These are phyloP conservation scores for Aspergillus olivimuriae DNA, from an alignment of 495 filamentous ascomycete genomes.

Conservation along the genomic window DNA sequence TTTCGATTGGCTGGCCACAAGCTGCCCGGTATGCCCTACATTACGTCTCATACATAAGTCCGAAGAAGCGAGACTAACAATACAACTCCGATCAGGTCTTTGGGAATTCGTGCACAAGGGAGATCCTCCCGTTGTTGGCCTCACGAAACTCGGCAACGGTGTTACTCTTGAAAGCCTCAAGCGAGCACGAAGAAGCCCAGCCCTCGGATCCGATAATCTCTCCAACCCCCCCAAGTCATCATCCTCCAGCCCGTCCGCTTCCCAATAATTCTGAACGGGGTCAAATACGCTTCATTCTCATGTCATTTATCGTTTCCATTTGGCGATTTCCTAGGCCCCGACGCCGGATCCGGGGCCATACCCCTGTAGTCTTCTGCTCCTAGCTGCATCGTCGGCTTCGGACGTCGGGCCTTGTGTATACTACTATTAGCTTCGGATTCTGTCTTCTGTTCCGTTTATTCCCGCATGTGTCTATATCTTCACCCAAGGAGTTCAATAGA, in stretches of 20 bases:
- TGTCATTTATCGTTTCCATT: slow-evolving; percentile 11
- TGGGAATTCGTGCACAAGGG: slow-evolving; percentile 93
- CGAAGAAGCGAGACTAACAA: slow-evolving; percentile 15
- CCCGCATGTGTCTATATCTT: slow-evolving; percentile 13
- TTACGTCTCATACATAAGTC: background rate
- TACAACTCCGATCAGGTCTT: slow-evolving; percentile 51
- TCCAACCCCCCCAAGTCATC: slow-evolving; percentile 28
- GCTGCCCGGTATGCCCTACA: slow-evolving; percentile 69
- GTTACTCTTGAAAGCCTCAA: slow-evolving; percentile 74
- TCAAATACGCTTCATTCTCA: slow-evolving; percentile 6
- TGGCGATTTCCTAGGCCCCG: slow-evolving; percentile 40
- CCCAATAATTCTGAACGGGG: slow-evolving; percentile 29
- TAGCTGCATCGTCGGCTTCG: slow-evolving; percentile 30
- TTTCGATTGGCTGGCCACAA: slow-evolving; percentile 93
- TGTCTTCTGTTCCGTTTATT: slow-evolving; percentile 16
- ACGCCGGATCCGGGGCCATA: slow-evolving; percentile 54
- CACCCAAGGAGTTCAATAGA: slow-evolving; percentile 29
- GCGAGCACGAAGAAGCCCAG: slow-evolving; percentile 62
- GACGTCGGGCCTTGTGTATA: slow-evolving; percentile 37
- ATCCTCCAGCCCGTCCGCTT: slow-evolving; percentile 31
- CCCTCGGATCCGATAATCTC: slow-evolving; percentile 35
- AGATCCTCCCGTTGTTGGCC: slow-evolving; percentile 84
- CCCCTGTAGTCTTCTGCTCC: slow-evolving; percentile 49
- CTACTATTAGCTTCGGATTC: slow-evolving; percentile 36
- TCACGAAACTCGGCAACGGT: slow-evolving; percentile 83